A percentile compares a stretch with the other conserved stretches of the same genome.
Evolutionary conservation across 129 eudicot genomes (phyloP).

Genomic region (Chrysanthemum seticuspe): DNA sequence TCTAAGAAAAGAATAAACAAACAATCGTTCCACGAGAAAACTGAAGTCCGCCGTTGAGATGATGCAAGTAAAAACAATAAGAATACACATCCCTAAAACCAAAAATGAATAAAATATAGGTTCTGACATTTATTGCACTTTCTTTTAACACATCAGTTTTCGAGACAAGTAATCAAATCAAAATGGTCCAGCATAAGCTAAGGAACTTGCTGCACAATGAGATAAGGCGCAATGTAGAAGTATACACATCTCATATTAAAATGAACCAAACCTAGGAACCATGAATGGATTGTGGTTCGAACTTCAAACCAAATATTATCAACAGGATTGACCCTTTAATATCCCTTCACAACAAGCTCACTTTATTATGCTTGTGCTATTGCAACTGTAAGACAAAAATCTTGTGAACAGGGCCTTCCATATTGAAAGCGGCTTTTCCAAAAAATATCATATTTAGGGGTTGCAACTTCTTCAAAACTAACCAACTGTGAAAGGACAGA

Average conservation of each 20-base stretch:
- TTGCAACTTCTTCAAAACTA: no score
- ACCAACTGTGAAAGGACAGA: no score
- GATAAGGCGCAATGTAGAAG: constrained; percentile 6
- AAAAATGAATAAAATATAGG: not conserved
- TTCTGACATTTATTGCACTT: no score
- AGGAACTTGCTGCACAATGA: not conserved
- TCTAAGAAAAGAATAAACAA: not conserved
- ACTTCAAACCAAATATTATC: not conserved
- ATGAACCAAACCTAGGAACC: not conserved
- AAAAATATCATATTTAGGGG: no score
- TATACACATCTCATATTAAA: constrained; percentile 8
- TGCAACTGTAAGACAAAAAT: no score
- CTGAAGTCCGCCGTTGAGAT: not conserved
- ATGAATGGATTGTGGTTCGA: not conserved
- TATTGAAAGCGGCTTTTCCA: no score
- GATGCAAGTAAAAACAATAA: no score
- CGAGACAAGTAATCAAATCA: not conserved
- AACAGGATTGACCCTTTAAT: constrained; percentile 10
- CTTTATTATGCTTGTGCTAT: no score
- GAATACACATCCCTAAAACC: not conserved
- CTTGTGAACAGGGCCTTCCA: no score
- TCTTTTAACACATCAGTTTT: no score
- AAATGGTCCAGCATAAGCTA: not conserved
- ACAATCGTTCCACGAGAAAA: not conserved
- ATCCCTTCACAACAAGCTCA: not conserved